Conservation (phyloP, 306 rosid species). For the Cicer bijugum region DNA sequence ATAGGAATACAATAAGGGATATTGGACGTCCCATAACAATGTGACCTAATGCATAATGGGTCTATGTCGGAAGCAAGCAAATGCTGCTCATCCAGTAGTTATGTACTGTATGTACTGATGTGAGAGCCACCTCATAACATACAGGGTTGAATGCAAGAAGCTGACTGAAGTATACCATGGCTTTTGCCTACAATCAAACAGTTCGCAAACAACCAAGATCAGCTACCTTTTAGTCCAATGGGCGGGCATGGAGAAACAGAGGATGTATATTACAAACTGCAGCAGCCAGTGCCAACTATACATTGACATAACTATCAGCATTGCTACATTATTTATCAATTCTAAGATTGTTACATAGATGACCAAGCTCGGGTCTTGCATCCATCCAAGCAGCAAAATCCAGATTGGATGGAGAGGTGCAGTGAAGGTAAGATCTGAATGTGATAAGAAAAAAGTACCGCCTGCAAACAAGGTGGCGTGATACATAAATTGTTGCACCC, state of each 20-base stretch:
- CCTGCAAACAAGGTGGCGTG: slow-evolving; percentile 48
- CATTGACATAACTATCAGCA: slow-evolving; percentile 43
- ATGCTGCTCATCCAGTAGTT: slow-evolving; percentile 30
- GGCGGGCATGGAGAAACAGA: background rate
- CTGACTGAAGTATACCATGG: slow-evolving; percentile 8
- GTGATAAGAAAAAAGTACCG: slow-evolving; percentile 83
- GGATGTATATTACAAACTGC: slow-evolving; percentile 11
- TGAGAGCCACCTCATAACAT: slow-evolving; percentile 33
- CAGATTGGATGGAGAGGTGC: slow-evolving; percentile 56
- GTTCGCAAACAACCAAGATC: background rate
- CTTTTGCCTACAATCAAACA: slow-evolving; percentile 22
- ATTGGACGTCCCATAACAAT: slow-evolving; percentile 4
- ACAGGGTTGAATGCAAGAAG: slow-evolving; percentile 43
- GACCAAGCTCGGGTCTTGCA: slow-evolving; percentile 94
- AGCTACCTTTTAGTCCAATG: background rate
- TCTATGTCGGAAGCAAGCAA: slow-evolving; percentile 23
- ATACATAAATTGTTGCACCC: background rate
- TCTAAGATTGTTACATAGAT: slow-evolving; percentile 83
- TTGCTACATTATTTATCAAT: slow-evolving; percentile 65
- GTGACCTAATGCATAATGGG: background rate
- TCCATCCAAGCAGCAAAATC: slow-evolving; percentile 77
- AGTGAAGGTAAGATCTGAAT: slow-evolving; percentile 81
- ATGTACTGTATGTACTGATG: slow-evolving; percentile 21
- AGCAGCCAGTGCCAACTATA: slow-evolving; percentile 50
- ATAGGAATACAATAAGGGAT: slow-evolving; percentile 30